Evolutionary conservation across 176 grass and related monocot species (phyloP), one percentile per base, ranked within the genome.

Genomic region (Oryza punctata): DNA sequence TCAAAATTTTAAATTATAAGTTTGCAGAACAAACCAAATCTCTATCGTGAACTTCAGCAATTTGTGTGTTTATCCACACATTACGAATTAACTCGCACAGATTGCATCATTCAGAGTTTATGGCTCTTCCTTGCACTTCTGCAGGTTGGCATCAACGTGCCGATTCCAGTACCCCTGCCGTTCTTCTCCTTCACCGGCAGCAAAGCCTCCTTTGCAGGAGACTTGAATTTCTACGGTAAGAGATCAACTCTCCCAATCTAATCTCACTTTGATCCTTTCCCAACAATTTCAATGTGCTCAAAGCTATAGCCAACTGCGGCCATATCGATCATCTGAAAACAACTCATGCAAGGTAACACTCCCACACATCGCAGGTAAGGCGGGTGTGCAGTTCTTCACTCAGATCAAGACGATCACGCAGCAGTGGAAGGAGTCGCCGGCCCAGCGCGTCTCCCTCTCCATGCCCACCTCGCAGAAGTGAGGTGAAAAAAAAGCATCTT

Each of bases 131-230:
- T 76, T 78, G 43, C 50, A 57, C 15, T 3, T 61, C 0, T n/a
- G 57, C 71, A 98, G 96, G 93, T 98, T 61, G 96, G 96, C n/a
- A 95, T 98, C 85, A 98, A 98, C 18, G 93, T 98, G 60, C 93
- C 93, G 0, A 98, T 98, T 90, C 96, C 96, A 12, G 96, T 98
- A 57, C 96, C 96, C 45, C 29, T 98, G 52, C 96, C 96, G 8
- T 98, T 98, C 87, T 98, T 98, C 65, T 98, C 96, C 38, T 98
- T 98, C 79, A 98, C 93, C 0, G 96, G 96, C 63, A 89, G 89
- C 30, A 98, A 98, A 81, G 89, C 93, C 68, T 98, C 96, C 45
- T 98, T 98, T n/a, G 93, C 93, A 21, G 96, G 96, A 73, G 96
- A 98, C 63, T 85, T 98, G 46, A 98, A 98, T 84, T 98, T 95